phyloP scores from a whole-genome alignment of 176 grass and related monocot species.

The Eleusine coracana region DNA sequence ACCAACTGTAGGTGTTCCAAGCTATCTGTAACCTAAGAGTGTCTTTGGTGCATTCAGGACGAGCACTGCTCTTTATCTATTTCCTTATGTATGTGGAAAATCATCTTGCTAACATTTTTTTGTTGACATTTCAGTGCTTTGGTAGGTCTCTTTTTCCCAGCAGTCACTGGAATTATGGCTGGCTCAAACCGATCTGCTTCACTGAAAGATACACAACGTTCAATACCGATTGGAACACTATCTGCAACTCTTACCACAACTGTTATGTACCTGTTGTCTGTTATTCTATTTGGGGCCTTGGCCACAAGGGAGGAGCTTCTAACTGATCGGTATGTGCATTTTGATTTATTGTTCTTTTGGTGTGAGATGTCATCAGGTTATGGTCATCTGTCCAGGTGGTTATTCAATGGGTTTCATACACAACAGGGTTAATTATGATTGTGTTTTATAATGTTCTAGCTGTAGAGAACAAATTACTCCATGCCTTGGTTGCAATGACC shows the following conservation, averaged over 20 bases:
- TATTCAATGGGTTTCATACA: slow-evolving; percentile 16
- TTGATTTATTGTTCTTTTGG: slow-evolving; percentile 13
- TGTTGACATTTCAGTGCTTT: slow-evolving; percentile 76
- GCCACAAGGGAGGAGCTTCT: slow-evolving; percentile 94
- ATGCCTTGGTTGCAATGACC: not conserved
- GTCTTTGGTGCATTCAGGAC: slow-evolving; percentile 16
- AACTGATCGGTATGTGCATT: slow-evolving; percentile 68
- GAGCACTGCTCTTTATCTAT: not conserved
- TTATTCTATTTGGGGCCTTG: slow-evolving; percentile 89
- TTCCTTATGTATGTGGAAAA: slow-evolving; percentile 16
- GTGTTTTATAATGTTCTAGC: slow-evolving; percentile 1
- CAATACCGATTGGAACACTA: slow-evolving; percentile 94
- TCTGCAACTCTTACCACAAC: slow-evolving; percentile 82
- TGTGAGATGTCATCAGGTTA: slow-evolving; percentile 8
- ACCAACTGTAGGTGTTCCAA: slow-evolving; percentile 1
- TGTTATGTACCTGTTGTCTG: slow-evolving; percentile 83
- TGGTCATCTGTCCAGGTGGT: slow-evolving; percentile 6
- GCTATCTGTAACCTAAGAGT: not conserved
- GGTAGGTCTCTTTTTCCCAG: slow-evolving; percentile 97
- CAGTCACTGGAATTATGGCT: slow-evolving; percentile 99
- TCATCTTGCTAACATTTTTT: slow-evolving; percentile 32
- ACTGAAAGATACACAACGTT: slow-evolving; percentile 95
- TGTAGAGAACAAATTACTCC: slow-evolving; percentile 15
- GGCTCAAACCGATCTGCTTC: slow-evolving; percentile 96
- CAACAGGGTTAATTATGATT: not conserved